Evolutionary conservation across 257 asterid species (phyloP).

Genomic region (Salvia hispanica): DNA sequence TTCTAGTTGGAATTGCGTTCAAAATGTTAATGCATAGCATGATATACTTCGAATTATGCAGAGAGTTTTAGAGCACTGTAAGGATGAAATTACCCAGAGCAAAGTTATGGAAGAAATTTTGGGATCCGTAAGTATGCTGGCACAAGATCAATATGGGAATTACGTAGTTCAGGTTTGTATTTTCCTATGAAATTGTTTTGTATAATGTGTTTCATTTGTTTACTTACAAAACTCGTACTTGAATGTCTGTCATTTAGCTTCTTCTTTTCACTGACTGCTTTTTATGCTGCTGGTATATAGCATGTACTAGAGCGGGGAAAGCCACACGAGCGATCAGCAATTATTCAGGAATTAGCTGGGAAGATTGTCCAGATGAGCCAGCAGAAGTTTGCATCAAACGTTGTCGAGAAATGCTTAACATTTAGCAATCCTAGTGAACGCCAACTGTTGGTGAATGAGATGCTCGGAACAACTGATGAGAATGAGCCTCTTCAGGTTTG

Average conservation of each 20-base stretch:
- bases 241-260: background rate
- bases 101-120: constrained; percentile 92
- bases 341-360: constrained; percentile 88
- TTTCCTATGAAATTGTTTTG: background rate
- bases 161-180: constrained; percentile 83
- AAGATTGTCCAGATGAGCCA: constrained; percentile 97
- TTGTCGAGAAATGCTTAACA: constrained; percentile 91
- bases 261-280: constrained; percentile 24
- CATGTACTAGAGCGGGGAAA: constrained; percentile 94
- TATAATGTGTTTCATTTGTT: background rate
- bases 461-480: constrained; percentile 97
- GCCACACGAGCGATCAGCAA: constrained; percentile 81
- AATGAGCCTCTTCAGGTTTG: constrained; percentile 97
- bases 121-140: constrained; percentile 85
- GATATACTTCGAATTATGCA: constrained; percentile 37
- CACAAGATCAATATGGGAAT: constrained; percentile 97
- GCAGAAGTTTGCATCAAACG: constrained; percentile 97
- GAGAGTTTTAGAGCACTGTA: constrained; percentile 90
- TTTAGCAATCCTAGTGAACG: constrained; percentile 82
- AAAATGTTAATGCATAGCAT: background rate
- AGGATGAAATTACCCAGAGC: constrained; percentile 69
- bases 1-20: background rate
- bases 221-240: background rate
- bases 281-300: constrained; percentile 33
- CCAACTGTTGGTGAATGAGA: constrained; percentile 81